Conservation (phyloP, 192 early-diverging fungal species). For the Coemansia sp. region DNA sequence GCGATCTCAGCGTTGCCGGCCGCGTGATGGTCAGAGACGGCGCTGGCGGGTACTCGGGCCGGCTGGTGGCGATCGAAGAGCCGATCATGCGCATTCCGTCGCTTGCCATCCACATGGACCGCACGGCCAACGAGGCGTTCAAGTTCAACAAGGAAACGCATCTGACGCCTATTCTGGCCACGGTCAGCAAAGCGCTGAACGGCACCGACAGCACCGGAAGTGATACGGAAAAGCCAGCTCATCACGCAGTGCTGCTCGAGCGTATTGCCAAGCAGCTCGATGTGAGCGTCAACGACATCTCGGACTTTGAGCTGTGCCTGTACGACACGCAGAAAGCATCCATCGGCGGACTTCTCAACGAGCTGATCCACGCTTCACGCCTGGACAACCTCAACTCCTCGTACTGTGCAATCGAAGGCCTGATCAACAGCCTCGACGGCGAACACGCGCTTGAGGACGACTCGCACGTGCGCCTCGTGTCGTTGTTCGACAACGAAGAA, state of each 20-base stretch:
- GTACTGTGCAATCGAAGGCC: slow-evolving; percentile 77
- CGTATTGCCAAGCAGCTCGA: slow-evolving; percentile 73
- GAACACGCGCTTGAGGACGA: slow-evolving; percentile 47
- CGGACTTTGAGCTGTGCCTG: slow-evolving; percentile 96
- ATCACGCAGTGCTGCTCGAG: slow-evolving; percentile 81
- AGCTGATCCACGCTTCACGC: slow-evolving; percentile 92
- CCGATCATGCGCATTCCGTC: slow-evolving; percentile 95
- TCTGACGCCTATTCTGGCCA: slow-evolving; percentile 83
- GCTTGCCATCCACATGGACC: slow-evolving; percentile 95
- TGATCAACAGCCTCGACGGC: slow-evolving; percentile 32
- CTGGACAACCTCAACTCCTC: slow-evolving; percentile 97
- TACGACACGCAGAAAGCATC: slow-evolving; percentile 90
- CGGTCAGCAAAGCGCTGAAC: slow-evolving; percentile 61
- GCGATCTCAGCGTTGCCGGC: slow-evolving; percentile 94
- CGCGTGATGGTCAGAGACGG: slow-evolving; percentile 78
- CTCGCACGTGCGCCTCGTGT: slow-evolving; percentile 71
- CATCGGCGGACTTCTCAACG: slow-evolving; percentile 87
- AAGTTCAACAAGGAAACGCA: slow-evolving; percentile 96
- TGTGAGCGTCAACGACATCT: slow-evolving; percentile 64
- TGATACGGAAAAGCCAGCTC: slow-evolving; percentile 35
- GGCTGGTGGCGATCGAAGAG: slow-evolving; percentile 76
- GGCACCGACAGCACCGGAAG: slow-evolving; percentile 5
- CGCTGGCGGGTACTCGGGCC: slow-evolving; percentile 69
- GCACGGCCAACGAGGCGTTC: slow-evolving; percentile 74
- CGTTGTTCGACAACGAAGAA: slow-evolving; percentile 98